Conservation (phyloP, 768 basidiomycete genomes). For the Coprinopsis strossmayeri region DNA sequence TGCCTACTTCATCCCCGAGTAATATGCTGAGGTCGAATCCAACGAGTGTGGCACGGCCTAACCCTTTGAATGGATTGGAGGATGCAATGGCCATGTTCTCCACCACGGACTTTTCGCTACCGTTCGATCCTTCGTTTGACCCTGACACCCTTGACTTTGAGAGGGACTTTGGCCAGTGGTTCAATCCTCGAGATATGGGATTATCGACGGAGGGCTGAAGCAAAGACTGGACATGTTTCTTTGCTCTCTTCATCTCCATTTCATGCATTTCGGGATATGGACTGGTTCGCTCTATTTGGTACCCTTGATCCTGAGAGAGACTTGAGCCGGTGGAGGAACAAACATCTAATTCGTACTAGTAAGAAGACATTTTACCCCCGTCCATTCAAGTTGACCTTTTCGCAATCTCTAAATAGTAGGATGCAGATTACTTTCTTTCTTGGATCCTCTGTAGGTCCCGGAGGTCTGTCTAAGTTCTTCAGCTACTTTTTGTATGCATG, state of each 20-base stretch:
- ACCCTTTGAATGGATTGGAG: slow-evolving; percentile 7
- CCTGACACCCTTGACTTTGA: slow-evolving; percentile 58
- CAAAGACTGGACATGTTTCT: background rate
- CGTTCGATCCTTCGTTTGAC: slow-evolving; percentile 36
- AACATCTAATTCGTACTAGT: too few species aligned
- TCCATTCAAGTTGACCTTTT: too few species aligned
- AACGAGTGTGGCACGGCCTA: too few species aligned
- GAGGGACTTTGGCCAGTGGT: slow-evolving; percentile 73
- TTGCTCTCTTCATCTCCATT: slow-evolving; percentile 6
- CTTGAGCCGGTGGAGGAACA: too few species aligned
- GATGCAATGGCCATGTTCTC: slow-evolving; percentile 8
- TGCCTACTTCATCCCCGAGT: background rate
- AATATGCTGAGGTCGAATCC: slow-evolving; percentile 4
- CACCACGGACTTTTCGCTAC: slow-evolving; percentile 16
- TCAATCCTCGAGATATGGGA: slow-evolving; percentile 45
- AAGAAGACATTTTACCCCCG: too few species aligned
- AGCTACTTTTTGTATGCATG: too few species aligned
- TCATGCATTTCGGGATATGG: background rate
- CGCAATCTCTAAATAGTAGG: too few species aligned
- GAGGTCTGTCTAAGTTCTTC: too few species aligned
- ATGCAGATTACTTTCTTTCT: too few species aligned
- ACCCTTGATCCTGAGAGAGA: too few species aligned
- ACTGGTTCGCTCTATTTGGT: too few species aligned
- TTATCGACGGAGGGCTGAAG: background rate
- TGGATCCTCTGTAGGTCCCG: too few species aligned